Conservation (phyloP, 2,329 filamentous ascomycete species). For the Paracorniculantispora psalliotae region DNA sequence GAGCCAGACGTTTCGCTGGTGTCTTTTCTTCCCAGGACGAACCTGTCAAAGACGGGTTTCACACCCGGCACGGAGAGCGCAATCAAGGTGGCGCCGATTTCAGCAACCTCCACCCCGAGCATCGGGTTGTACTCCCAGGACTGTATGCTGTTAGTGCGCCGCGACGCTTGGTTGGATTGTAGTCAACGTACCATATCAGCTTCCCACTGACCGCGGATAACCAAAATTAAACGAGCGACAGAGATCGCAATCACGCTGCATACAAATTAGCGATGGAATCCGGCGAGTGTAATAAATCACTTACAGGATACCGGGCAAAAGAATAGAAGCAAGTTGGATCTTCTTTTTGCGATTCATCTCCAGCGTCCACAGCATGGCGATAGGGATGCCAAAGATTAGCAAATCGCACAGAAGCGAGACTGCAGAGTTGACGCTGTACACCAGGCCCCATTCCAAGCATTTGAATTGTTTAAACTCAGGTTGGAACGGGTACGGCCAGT, state of each 20-base stretch:
- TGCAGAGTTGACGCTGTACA: constrained; percentile 46
- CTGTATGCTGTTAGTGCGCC: constrained; percentile 3
- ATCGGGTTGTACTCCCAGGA: constrained; percentile 49
- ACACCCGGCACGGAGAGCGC: constrained; percentile 46
- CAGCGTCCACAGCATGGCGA: constrained; percentile 41
- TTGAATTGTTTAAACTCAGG: constrained; percentile 32
- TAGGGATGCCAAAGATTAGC: constrained; percentile 45
- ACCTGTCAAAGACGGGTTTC: constrained; percentile 40
- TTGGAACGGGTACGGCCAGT: constrained; percentile 49
- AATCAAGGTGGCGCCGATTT: constrained; percentile 46
- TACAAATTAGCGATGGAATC: background rate
- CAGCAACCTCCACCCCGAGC: constrained; percentile 44
- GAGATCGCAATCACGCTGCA: constrained; percentile 46
- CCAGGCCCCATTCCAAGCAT: constrained; percentile 45
- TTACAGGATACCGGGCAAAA: constrained; percentile 45
- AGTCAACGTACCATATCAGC: constrained; percentile 27
- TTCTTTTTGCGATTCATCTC: constrained; percentile 40
- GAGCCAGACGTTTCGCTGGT: constrained; percentile 19
- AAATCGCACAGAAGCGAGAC: constrained; percentile 46
- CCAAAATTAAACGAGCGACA: constrained; percentile 40
- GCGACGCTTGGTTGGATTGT: no score
- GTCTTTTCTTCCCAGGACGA: constrained; percentile 24
- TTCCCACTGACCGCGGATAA: constrained; percentile 43
- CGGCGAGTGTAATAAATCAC: constrained; percentile 15
- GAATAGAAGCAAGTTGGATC: constrained; percentile 41